phyloP scores from a whole-genome alignment of 495 filamentous ascomycete genomes.

The Tricharina praecox region DNA sequence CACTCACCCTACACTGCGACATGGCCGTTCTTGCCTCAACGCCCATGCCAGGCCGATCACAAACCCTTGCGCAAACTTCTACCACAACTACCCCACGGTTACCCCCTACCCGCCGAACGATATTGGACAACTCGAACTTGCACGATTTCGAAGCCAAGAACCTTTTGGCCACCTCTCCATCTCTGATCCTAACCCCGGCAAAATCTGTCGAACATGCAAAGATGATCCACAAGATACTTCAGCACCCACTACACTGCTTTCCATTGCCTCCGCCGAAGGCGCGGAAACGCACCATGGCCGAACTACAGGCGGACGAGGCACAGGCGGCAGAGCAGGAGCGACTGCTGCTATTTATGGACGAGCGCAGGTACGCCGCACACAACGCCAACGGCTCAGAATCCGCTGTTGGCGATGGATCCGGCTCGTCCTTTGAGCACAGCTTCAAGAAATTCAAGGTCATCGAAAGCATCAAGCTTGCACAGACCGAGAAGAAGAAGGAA shows the following conservation, averaged over 20 bases:
- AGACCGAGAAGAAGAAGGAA: conserved; percentile 49
- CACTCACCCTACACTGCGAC: conserved; percentile 54
- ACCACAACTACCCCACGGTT: conserved; percentile 54
- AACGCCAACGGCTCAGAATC: conserved; percentile 42
- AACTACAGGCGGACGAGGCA: conserved; percentile 86
- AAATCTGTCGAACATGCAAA: conserved; percentile 49
- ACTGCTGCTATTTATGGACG: conserved; percentile 87
- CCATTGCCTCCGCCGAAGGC: conserved; percentile 68
- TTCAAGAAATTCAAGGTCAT: conserved; percentile 86
- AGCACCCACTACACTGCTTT: conserved; percentile 57
- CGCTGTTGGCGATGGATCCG: conserved; percentile 55
- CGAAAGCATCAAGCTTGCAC: conserved; percentile 61
- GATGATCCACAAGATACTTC: conserved; percentile 47
- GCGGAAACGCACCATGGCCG: conserved; percentile 82
- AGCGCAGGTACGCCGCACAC: conserved; percentile 47
- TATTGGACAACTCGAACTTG: conserved; percentile 55
- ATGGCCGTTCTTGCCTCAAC: conserved; percentile 59
- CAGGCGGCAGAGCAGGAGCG: conserved; percentile 71
- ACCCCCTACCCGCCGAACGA: conserved; percentile 41
- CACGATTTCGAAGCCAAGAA: conserved; percentile 56
- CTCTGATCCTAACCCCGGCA: conserved; percentile 60
- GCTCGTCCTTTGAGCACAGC: conserved; percentile 57
- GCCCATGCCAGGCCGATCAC: conserved; percentile 28
- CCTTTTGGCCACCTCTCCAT: conserved; percentile 48
- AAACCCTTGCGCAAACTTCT: conserved; percentile 36